Conservation (phyloP, 139 green algal genomes). For the Chlamydomonas schloesseri region DNA sequence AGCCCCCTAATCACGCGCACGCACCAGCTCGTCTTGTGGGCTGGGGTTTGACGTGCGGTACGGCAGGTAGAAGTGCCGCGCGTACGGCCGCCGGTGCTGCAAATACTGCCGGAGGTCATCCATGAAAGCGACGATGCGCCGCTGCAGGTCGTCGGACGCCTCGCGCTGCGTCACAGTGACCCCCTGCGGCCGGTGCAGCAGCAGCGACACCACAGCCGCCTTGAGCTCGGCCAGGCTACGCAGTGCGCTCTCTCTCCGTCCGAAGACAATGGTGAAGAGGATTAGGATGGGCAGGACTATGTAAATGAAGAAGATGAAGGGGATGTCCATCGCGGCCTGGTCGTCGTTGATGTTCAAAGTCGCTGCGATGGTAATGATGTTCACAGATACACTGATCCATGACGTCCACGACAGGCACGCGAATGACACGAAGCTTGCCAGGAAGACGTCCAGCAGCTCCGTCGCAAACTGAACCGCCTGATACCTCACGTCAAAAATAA, state of each 20-base stretch:
- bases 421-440: constrained; percentile 10
- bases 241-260: background rate
- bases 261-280: background rate
- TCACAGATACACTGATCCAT: constrained; percentile 45
- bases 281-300: constrained; percentile 36
- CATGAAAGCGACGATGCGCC: constrained; percentile 4
- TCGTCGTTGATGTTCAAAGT: background rate
- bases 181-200: background rate
- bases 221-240: background rate
- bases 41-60: constrained; percentile 6
- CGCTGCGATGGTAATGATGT: constrained; percentile 26
- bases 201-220: constrained; percentile 8
- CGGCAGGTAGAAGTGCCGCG: constrained; percentile 57
- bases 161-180: background rate
- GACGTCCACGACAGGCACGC: constrained; percentile 43
- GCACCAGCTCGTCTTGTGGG: constrained; percentile 32
- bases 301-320: constrained; percentile 29
- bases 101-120: constrained; percentile 54
- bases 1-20: too few relatives aligned
- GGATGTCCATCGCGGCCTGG: background rate
- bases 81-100: constrained; percentile 51
- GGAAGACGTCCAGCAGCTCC: constrained; percentile 47
- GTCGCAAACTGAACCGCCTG: constrained; percentile 41
- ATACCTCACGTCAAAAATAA: constrained; percentile 33
- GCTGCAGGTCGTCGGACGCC: constrained; percentile 12